A percentile compares a stretch with the other conserved stretches of the same genome.
Conservation (phyloP, 148 eudicot species). For the Drosera capensis region DNA sequence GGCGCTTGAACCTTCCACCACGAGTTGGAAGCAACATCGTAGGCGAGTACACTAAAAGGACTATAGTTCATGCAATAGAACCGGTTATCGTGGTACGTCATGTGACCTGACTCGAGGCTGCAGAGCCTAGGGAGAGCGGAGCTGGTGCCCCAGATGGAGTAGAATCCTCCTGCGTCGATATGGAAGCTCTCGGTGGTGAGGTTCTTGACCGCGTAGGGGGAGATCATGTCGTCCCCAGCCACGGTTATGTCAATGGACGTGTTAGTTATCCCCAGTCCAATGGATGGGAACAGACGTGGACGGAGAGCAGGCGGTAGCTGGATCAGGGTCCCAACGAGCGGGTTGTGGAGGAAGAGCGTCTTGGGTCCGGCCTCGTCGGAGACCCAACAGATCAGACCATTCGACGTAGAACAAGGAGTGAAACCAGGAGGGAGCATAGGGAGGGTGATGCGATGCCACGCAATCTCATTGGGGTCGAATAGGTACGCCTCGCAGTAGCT, state of each 20-base stretch:
- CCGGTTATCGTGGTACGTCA: slow-evolving; percentile 31
- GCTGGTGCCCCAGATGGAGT: slow-evolving; percentile 56
- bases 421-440: slow-evolving; percentile 50
- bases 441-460: slow-evolving; percentile 51
- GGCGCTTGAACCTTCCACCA: slow-evolving; percentile 95
- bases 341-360: slow-evolving; percentile 52
- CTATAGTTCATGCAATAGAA: slow-evolving; percentile 88
- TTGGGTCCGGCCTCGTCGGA: slow-evolving; percentile 70
- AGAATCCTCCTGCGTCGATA: slow-evolving; percentile 51
- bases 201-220: slow-evolving; percentile 94
- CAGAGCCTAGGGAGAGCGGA: slow-evolving; percentile 70
- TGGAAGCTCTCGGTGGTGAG: slow-evolving; percentile 66
- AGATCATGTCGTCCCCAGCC: slow-evolving; percentile 87
- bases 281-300: slow-evolving; percentile 60
- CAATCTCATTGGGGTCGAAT: slow-evolving; percentile 55
- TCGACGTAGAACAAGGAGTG: slow-evolving; percentile 62
- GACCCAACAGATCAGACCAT: slow-evolving; percentile 61
- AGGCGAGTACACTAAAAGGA: slow-evolving; percentile 57
- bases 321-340: slow-evolving; percentile 39
- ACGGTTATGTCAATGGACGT: slow-evolving; percentile 43
- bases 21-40: slow-evolving; percentile 27
- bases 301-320: slow-evolving; percentile 42
- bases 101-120: slow-evolving; percentile 63
- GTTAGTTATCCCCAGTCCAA: slow-evolving; percentile 32
- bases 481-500: slow-evolving; percentile 27